Percentiles rank a stretch among this genome's conserved stretches.
Evolutionary conservation across 257 asterid genomes (phyloP).

Genomic region (Solanum appendiculatum): DNA sequence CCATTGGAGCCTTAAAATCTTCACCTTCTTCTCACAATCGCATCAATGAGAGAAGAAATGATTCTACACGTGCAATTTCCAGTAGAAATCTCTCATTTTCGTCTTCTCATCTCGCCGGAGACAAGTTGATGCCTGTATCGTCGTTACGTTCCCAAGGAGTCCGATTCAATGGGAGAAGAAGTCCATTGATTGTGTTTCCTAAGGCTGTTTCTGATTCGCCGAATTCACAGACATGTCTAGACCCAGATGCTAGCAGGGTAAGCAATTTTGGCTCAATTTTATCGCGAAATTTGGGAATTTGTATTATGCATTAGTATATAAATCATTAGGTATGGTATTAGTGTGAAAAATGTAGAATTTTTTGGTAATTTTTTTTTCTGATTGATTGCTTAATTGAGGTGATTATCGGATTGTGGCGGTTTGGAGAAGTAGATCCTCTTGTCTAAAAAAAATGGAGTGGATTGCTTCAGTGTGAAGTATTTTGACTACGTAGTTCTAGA

Average conservation of each 20-base stretch:
- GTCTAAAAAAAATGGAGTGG: not conserved
- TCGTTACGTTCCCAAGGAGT: conserved; percentile 12
- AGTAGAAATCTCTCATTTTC: conserved; percentile 41
- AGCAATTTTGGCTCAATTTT: not conserved
- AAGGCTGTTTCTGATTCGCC: conserved; percentile 91
- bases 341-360: not conserved
- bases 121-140: conserved; percentile 13
- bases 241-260: conserved; percentile 91
- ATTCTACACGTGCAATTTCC: conserved; percentile 20
- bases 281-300: not conserved
- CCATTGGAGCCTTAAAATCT: not conserved
- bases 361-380: not conserved
- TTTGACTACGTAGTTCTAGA: not conserved
- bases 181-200: conserved; percentile 55
- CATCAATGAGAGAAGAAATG: not conserved
- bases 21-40: not conserved
- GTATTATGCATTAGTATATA: not conserved
- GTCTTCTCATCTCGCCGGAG: conserved; percentile 34
- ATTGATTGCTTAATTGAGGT: not conserved
- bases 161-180: conserved; percentile 10
- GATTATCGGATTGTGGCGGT: not conserved
- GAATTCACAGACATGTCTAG: conserved; percentile 85
- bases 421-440: not conserved
- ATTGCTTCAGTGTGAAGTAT: not conserved
- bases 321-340: not conserved